A percentile compares a stretch with the other conserved stretches of the same genome.
Evolutionary conservation across 768 basidiomycete species (phyloP).

Genomic region (Leccinum olivaceopallidum): DNA sequence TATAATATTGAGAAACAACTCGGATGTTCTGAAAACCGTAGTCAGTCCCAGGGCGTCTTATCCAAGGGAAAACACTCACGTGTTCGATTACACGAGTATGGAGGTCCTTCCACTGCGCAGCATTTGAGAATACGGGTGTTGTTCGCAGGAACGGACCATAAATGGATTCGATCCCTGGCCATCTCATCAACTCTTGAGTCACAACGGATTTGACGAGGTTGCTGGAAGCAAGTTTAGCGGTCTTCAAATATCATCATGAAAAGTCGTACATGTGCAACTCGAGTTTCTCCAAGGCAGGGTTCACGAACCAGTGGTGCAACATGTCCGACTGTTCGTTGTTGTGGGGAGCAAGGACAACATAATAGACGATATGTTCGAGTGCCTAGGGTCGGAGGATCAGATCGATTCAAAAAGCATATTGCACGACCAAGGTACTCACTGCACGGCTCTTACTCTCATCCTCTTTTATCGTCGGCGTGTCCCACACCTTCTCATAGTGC

Average conservation of each 20-base stretch:
- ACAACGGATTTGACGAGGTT: slow-evolving; percentile 94
- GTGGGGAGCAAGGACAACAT: slow-evolving; percentile 89
- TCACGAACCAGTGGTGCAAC: slow-evolving; percentile 81
- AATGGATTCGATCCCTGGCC: slow-evolving; percentile 89
- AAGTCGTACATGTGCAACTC: slow-evolving; percentile 78
- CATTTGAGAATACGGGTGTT: slow-evolving; percentile 76
- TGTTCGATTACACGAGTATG: slow-evolving; percentile 97
- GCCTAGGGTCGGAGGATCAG: slow-evolving; percentile 50
- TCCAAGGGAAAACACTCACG: slow-evolving; percentile 47
- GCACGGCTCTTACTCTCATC: slow-evolving; percentile 73
- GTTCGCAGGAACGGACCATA: slow-evolving; percentile 83
- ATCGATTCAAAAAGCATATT: neutral
- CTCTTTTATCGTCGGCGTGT: slow-evolving; percentile 90
- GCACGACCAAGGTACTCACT: slow-evolving; percentile 40
- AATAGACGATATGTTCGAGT: slow-evolving; percentile 93
- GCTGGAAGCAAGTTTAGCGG: slow-evolving; percentile 42
- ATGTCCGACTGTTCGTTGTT: slow-evolving; percentile 98
- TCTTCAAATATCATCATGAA: slow-evolving; percentile 5
- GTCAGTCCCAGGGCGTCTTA: slow-evolving; percentile 1
- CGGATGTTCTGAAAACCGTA: slow-evolving; percentile 77
- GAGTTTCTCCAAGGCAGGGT: slow-evolving; percentile 77
- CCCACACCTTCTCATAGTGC: slow-evolving; percentile 96
- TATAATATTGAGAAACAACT: slow-evolving; percentile 92
- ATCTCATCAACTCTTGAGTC: slow-evolving; percentile 91
- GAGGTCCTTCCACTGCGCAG: slow-evolving; percentile 91